phyloP scores from a whole-genome alignment of 2,329 filamentous ascomycete species.

The Microsporum audouinii region DNA sequence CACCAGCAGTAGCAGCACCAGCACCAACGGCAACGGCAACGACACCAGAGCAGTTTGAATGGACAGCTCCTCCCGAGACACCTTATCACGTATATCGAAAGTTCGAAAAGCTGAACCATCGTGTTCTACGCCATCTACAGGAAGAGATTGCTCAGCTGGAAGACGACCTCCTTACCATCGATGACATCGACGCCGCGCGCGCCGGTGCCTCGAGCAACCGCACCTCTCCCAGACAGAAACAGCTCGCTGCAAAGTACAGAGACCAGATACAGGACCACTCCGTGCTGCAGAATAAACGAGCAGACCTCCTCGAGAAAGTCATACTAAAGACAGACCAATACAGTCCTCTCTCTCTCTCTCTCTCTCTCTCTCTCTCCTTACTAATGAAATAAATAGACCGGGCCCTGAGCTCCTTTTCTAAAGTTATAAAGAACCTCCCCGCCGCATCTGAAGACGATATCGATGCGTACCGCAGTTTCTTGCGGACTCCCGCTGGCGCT shows the following conservation, averaged over 20 bases:
- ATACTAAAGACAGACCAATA: slow-evolving; percentile 52
- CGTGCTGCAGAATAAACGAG: slow-evolving; percentile 44
- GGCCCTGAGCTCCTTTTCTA: slow-evolving; percentile 37
- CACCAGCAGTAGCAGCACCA: not conserved
- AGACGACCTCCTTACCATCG: slow-evolving; percentile 60
- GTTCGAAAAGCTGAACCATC: slow-evolving; percentile 72
- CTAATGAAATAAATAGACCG: slow-evolving; percentile 22
- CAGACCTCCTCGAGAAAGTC: slow-evolving; percentile 44
- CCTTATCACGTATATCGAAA: slow-evolving; percentile 61
- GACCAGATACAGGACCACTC: slow-evolving; percentile 41
- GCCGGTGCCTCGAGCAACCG: slow-evolving; percentile 13
- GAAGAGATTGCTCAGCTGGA: slow-evolving; percentile 75
- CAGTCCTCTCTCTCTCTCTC: slow-evolving; percentile 24
- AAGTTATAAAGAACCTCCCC: slow-evolving; percentile 36
- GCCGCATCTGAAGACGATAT: slow-evolving; percentile 39
- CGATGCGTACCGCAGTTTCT: slow-evolving; percentile 42
- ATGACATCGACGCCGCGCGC: slow-evolving; percentile 43
- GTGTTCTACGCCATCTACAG: slow-evolving; percentile 69
- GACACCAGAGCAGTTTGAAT: not conserved
- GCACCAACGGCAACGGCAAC: not conserved
- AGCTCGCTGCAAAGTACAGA: slow-evolving; percentile 31
- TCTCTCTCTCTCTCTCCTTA: slow-evolving; percentile 1
- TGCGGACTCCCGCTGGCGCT: slow-evolving; percentile 41
- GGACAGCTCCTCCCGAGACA: not conserved
- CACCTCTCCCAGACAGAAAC: slow-evolving; percentile 24